Percentiles rank a stretch among this genome's conserved stretches.
phyloP scores from a whole-genome alignment of 129 eudicot species.

The Lactuca sativa region DNA sequence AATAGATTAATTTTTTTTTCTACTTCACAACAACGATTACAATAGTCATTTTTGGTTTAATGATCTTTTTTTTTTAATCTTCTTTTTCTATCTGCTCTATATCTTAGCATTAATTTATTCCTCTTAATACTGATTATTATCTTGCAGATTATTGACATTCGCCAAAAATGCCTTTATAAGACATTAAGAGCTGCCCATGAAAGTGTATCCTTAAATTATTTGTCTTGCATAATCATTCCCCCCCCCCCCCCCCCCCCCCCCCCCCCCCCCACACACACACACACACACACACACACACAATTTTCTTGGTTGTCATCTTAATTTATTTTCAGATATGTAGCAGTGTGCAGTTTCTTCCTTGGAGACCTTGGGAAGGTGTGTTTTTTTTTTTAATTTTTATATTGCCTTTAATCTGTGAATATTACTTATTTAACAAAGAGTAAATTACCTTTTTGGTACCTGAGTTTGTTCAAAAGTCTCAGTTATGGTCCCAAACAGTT shows the following conservation, averaged over 20 bases:
- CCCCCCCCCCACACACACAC: too few species aligned
- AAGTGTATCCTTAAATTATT: conserved; percentile 70
- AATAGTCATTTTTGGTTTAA: too few species aligned
- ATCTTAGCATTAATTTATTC: not conserved
- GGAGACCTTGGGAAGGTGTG: conserved; percentile 99
- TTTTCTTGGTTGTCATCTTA: conserved; percentile 27
- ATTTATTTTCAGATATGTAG: conserved; percentile 74
- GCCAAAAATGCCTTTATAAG: conserved; percentile 70
- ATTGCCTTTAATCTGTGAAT: not conserved
- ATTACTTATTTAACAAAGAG: not conserved
- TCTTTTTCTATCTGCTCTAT: not conserved
- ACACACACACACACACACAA: not conserved
- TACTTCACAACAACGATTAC: too few species aligned
- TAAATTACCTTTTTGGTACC: too few species aligned
- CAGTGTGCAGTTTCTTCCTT: conserved; percentile 92
- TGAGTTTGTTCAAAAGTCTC: too few species aligned
- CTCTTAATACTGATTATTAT: conserved; percentile 8
- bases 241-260: not conserved
- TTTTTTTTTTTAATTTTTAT: too few species aligned
- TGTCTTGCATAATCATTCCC: not conserved
- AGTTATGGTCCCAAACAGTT: too few species aligned
- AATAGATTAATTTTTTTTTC: not conserved
- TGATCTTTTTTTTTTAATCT: too few species aligned
- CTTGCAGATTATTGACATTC: conserved; percentile 78
- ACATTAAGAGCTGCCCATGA: conserved; percentile 89